Evolutionary conservation across 2,329 filamentous ascomycete genomes (phyloP).

Genomic region (Geosmithia flava): DNA sequence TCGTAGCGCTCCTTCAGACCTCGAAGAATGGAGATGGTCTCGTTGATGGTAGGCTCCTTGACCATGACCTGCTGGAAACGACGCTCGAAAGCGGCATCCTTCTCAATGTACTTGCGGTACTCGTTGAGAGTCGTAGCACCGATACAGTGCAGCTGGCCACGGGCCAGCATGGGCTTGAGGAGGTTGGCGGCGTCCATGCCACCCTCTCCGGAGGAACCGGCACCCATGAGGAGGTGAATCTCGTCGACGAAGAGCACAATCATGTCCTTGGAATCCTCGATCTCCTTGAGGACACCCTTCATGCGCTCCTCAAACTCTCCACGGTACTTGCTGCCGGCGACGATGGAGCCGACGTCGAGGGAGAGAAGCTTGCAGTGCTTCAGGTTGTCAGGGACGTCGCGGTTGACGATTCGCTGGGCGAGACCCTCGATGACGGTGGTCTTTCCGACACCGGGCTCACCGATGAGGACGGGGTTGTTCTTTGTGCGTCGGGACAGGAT

Average conservation of each 20-base stretch:
- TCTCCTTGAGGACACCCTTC: conserved; percentile 98
- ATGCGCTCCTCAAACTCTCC: conserved; percentile 98
- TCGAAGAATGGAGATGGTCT: conserved; percentile 96
- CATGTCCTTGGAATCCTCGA: conserved; percentile 86
- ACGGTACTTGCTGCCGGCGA: conserved; percentile 95
- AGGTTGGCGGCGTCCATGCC: conserved; percentile 98
- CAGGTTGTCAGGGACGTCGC: conserved; percentile 90
- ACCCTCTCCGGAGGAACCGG: conserved; percentile 84
- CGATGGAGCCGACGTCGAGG: conserved; percentile 85
- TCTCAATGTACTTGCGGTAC: conserved; percentile 98
- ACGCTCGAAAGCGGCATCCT: conserved; percentile 94
- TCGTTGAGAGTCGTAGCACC: conserved; percentile 91
- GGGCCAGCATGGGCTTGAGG: conserved; percentile 94
- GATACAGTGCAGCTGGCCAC: conserved; percentile 94
- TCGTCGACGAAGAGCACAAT: conserved; percentile 98
- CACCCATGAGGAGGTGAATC: conserved; percentile 97
- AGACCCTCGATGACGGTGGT: conserved; percentile 96
- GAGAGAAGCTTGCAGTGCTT: conserved; percentile 90
- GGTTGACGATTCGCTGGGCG: conserved; percentile 89
- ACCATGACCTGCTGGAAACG: conserved; percentile 97
- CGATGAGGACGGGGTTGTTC: conserved; percentile 97
- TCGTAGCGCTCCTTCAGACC: conserved; percentile 97
- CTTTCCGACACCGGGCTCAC: conserved; percentile 96
- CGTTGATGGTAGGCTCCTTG: conserved; percentile 78
- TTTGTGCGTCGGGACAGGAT: conserved; percentile 91